A percentile compares a stretch with the other conserved stretches of the same genome.
These are phyloP conservation scores for Pelargonium myrrhifolium DNA, from an alignment of 441 rosid genomes.

Conservation along the genomic window DNA sequence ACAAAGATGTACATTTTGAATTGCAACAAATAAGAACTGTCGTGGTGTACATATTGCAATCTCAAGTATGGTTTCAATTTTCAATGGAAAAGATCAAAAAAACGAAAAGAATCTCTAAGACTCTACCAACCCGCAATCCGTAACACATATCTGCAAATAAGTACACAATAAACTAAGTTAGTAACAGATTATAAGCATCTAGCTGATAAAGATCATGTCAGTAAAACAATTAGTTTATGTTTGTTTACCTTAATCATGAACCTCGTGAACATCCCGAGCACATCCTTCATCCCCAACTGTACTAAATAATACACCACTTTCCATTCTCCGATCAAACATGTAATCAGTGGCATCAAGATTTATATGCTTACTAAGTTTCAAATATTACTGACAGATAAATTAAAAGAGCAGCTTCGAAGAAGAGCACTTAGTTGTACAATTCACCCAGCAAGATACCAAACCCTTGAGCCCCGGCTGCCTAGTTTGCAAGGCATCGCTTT, in stretches of 20 bases:
- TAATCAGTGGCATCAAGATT: no score
- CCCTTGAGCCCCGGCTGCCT: slow-evolving; percentile 38
- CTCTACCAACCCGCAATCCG: background rate
- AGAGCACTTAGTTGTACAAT: slow-evolving; percentile 20
- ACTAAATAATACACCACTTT: no score
- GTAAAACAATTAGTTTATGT: no score
- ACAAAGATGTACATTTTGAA: background rate
- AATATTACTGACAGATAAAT: background rate
- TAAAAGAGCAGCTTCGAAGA: slow-evolving; percentile 14
- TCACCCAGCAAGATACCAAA: slow-evolving; percentile 39
- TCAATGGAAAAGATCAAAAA: background rate
- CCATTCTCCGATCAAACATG: no score
- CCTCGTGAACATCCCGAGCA: no score
- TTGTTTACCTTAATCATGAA: no score
- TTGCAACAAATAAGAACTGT: background rate
- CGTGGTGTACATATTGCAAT: background rate
- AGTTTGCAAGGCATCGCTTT: slow-evolving; percentile 45
- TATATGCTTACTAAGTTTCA: no score
- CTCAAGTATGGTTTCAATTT: no score
- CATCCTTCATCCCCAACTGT: no score
- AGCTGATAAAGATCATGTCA: background rate
- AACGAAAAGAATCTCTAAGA: no score
- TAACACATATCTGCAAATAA: background rate
- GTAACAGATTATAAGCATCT: background rate
- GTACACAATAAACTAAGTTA: background rate